A percentile compares a stretch with the other conserved stretches of the same genome.
Evolutionary conservation across 1,284 basidiomycete genomes (phyloP).

Genomic region (Trametes hirsuta): DNA sequence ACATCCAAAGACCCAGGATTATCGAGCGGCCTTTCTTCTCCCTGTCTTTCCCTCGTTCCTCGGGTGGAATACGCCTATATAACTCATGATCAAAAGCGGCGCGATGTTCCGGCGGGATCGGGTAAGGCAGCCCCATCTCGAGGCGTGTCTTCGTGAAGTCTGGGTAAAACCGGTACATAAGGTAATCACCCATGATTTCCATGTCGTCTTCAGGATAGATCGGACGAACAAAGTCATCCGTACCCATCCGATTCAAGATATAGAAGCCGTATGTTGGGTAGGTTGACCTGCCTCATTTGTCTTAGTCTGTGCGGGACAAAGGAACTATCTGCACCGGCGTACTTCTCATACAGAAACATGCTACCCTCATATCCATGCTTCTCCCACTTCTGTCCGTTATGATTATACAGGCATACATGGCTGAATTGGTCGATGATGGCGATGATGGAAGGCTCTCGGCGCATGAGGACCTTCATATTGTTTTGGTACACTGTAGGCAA

Average conservation of each 20-base stretch:
- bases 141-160: conserved; percentile 65
- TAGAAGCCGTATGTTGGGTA: conserved; percentile 88
- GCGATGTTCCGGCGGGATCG: conserved; percentile 29
- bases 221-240: conserved; percentile 79
- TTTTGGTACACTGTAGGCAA: conserved; percentile 52
- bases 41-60: conserved; percentile 24
- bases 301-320: conserved; percentile 4
- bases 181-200: conserved; percentile 62
- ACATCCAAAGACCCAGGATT: conserved; percentile 83
- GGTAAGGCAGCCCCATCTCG: conserved; percentile 36
- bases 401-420: conserved; percentile 80
- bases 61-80: conserved; percentile 20
- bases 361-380: conserved; percentile 87
- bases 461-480: conserved; percentile 84
- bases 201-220: conserved; percentile 83
- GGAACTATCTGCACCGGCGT: conserved; percentile 27
- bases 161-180: conserved; percentile 78
- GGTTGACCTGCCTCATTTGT: conserved; percentile 45
- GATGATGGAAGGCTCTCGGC: conserved; percentile 79
- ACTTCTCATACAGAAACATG: conserved; percentile 90
- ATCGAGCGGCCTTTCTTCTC: conserved; percentile 58
- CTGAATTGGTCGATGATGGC: conserved; percentile 86
- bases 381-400: conserved; percentile 74
- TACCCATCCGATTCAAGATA: conserved; percentile 86
- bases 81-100: conserved; percentile 34